phyloP scores from a whole-genome alignment of 169 alveolate genomes.

The Cryptosporidium ryanae region DNA sequence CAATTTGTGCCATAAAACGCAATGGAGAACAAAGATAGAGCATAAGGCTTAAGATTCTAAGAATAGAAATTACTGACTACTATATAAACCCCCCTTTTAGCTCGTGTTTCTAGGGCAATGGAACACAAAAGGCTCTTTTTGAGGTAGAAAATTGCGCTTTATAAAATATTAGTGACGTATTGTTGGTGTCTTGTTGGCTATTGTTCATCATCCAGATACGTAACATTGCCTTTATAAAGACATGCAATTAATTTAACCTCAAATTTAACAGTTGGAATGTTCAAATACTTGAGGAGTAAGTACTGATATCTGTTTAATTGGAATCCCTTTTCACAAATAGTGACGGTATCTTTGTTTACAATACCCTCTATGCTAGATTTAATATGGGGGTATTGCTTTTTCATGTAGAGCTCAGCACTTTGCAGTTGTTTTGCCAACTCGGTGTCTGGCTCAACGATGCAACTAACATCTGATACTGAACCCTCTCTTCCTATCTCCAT shows the following conservation, averaged over 20 bases:
- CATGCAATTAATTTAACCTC: constrained; percentile 43
- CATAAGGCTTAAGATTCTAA: too few species aligned
- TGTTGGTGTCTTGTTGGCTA: too few species aligned
- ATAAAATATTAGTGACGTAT: too few species aligned
- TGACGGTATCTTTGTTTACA: not conserved
- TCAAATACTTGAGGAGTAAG: constrained; percentile 22
- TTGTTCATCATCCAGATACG: not conserved
- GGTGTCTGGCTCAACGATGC: constrained; percentile 26
- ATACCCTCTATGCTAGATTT: constrained; percentile 9
- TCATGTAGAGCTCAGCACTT: constrained; percentile 49
- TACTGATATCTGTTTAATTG: constrained; percentile 48
- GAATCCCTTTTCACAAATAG: constrained; percentile 25
- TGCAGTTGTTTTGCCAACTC: not conserved
- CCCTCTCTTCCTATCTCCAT: constrained; percentile 67
- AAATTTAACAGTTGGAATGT: constrained; percentile 47
- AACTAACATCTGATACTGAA: constrained; percentile 44
- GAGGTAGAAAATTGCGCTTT: too few species aligned
- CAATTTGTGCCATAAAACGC: too few species aligned
- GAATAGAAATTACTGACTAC: too few species aligned
- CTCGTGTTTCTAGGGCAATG: too few species aligned
- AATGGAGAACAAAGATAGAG: too few species aligned
- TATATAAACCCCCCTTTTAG: too few species aligned
- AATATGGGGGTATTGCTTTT: constrained; percentile 37
- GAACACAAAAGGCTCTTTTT: too few species aligned
- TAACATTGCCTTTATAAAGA: constrained; percentile 23